Conservation (phyloP, 495 filamentous ascomycete genomes). For the Talaromyces liani region DNA sequence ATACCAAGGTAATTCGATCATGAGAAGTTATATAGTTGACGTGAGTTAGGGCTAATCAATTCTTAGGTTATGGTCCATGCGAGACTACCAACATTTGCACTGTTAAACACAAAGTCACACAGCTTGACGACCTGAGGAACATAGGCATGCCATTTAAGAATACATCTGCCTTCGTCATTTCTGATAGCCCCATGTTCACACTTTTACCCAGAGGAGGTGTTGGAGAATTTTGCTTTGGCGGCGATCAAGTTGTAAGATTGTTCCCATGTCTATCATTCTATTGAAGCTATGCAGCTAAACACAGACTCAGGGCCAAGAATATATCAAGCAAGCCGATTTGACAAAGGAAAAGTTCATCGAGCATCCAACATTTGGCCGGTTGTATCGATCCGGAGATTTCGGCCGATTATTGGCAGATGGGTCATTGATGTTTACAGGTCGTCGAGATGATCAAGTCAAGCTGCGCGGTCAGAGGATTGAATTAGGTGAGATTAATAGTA, state of each 20-base stretch:
- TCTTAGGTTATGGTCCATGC: constrained; percentile 56
- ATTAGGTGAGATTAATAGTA: constrained; percentile 59
- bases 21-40: neutral
- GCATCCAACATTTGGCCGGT: constrained; percentile 55
- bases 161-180: constrained; percentile 63
- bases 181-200: constrained; percentile 25
- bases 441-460: constrained; percentile 60
- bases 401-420: constrained; percentile 66
- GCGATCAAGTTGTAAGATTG: constrained; percentile 55
- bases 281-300: neutral
- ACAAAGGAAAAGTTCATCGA: constrained; percentile 53
- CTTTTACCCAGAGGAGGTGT: constrained; percentile 57
- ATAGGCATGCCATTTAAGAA: constrained; percentile 61
- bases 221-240: constrained; percentile 80
- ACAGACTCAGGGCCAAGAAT: constrained; percentile 44
- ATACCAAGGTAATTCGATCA: constrained; percentile 45
- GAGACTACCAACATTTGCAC: constrained; percentile 74
- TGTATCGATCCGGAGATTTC: constrained; percentile 67
- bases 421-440: constrained; percentile 51
- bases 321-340: constrained; percentile 50
- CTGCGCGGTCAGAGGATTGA: constrained; percentile 59
- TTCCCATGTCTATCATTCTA: neutral
- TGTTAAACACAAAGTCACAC: constrained; percentile 38
- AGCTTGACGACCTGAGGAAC: constrained; percentile 41
- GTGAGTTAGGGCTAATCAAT: constrained; percentile 7